phyloP scores from a whole-genome alignment of 2,329 filamentous ascomycete genomes.

The Stachybotrys echinatus region DNA sequence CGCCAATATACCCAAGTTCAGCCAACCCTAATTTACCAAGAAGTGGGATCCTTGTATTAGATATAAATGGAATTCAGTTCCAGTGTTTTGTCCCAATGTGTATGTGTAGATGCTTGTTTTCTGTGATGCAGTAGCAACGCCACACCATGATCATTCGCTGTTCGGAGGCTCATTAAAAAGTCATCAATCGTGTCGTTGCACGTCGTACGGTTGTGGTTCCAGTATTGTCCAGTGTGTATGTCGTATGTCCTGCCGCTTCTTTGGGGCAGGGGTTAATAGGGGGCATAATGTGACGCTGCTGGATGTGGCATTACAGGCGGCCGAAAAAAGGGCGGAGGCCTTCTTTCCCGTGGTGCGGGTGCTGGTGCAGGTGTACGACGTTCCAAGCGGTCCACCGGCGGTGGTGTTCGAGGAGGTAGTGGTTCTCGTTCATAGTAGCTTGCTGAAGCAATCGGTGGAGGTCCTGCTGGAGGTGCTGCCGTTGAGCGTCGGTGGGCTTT shows the following conservation, averaged over 20 bases:
- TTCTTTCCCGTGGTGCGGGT: conserved; percentile 18
- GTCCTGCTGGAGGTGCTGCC: conserved; percentile 15
- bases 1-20: not conserved
- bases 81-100: not conserved
- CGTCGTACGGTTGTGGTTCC: not conserved
- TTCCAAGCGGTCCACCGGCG: conserved; percentile 16
- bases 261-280: not conserved
- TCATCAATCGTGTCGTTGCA: not conserved
- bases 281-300: conserved; percentile 11
- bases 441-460: conserved; percentile 14
- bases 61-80: not conserved
- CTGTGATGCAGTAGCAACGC: not conserved
- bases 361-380: conserved; percentile 20
- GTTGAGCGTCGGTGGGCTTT: conserved; percentile 37
- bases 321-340: not conserved
- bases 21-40: not conserved
- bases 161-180: not conserved
- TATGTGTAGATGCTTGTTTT: not conserved
- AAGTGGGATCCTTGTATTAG: not conserved
- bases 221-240: not conserved
- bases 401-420: conserved; percentile 18
- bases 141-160: conserved; percentile 7
- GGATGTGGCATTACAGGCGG: conserved; percentile 12
- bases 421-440: conserved; percentile 15
- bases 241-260: not conserved